phyloP scores from a whole-genome alignment of 2,329 filamentous ascomycete species.

The Verticillium nonalfalfae region DNA sequence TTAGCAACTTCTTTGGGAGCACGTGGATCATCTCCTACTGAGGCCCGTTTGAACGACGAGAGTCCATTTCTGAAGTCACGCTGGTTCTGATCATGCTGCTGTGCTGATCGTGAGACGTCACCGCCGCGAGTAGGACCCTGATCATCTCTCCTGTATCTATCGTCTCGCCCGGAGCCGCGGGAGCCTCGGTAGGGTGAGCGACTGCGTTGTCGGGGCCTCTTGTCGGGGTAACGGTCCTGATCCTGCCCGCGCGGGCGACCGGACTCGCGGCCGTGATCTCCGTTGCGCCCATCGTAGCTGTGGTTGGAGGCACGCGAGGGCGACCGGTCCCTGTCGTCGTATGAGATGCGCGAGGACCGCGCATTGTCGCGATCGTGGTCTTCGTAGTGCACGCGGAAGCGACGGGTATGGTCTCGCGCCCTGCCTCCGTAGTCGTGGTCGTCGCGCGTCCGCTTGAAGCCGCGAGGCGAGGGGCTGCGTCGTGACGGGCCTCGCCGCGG shows the following conservation, averaged over 20 bases:
- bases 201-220: slow-evolving; percentile 49
- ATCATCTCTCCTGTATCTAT: slow-evolving; percentile 23
- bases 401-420: slow-evolving; percentile 46
- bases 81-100: slow-evolving; percentile 40
- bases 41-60: slow-evolving; percentile 59
- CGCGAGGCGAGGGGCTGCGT: slow-evolving; percentile 54
- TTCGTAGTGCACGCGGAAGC: slow-evolving; percentile 58
- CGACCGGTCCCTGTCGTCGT: slow-evolving; percentile 53
- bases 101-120: slow-evolving; percentile 19
- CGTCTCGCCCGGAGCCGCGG: slow-evolving; percentile 25
- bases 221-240: slow-evolving; percentile 24
- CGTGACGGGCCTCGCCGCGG: slow-evolving; percentile 35
- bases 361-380: slow-evolving; percentile 38
- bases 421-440: slow-evolving; percentile 45
- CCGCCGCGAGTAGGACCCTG: slow-evolving; percentile 17
- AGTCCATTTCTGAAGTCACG: slow-evolving; percentile 45
- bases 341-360: slow-evolving; percentile 40
- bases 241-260: slow-evolving; percentile 14
- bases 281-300: slow-evolving; percentile 45
- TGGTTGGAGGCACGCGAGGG: slow-evolving; percentile 31
- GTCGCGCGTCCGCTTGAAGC: slow-evolving; percentile 61
- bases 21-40: slow-evolving; percentile 52
- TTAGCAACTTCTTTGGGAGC: slow-evolving; percentile 61
- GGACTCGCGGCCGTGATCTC: slow-evolving; percentile 28
- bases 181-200: slow-evolving; percentile 39